Evolutionary conservation across 805 yeast genomes (phyloP).

Genomic region (fission yeast (Schizosaccharomyces pombe)): DNA sequence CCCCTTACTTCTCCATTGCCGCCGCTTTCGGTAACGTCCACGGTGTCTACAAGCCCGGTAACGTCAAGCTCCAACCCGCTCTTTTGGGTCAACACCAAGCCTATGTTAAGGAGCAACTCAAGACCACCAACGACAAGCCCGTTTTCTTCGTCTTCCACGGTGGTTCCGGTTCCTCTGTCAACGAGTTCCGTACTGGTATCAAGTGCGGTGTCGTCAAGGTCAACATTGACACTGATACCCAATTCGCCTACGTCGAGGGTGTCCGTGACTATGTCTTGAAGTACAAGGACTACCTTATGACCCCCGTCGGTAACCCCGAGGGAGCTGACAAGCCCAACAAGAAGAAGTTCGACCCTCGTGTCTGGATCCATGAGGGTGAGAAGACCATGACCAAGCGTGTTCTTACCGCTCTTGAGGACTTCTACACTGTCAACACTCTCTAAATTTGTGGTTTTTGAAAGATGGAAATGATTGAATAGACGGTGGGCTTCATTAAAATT

Average conservation of each 20-base stretch:
- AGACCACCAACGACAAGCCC: conserved; percentile 36
- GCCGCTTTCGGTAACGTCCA: conserved; percentile 99
- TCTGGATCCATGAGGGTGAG: conserved; percentile 99
- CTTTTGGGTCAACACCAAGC: conserved; percentile 89
- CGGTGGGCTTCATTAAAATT: not conserved
- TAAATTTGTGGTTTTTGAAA: conserved; percentile 8
- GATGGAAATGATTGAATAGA: not conserved
- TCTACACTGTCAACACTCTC: conserved; percentile 27
- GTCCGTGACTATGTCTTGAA: conserved; percentile 87
- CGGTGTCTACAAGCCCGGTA: conserved; percentile 99
- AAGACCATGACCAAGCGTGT: conserved; percentile 86
- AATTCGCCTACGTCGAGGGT: conserved; percentile 90
- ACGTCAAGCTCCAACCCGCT: conserved; percentile 77
- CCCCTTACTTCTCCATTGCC: conserved; percentile 96
- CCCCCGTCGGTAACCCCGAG: conserved; percentile 96
- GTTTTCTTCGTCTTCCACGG: conserved; percentile 98
- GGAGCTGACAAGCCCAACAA: conserved; percentile 98
- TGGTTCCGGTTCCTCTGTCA: conserved; percentile 92
- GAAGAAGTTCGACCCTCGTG: conserved; percentile 99
- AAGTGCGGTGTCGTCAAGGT: conserved; percentile 92
- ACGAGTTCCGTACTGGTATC: conserved; percentile 81
- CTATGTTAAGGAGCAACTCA: conserved; percentile 50
- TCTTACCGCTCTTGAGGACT: conserved; percentile 56
- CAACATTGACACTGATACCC: conserved; percentile 97
- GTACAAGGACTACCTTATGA: conserved; percentile 82